Percentiles rank a stretch among this genome's conserved stretches.
These are phyloP conservation scores for Botryotinia globosa DNA, from an alignment of 2,329 filamentous ascomycete species.

Conservation along the genomic window DNA sequence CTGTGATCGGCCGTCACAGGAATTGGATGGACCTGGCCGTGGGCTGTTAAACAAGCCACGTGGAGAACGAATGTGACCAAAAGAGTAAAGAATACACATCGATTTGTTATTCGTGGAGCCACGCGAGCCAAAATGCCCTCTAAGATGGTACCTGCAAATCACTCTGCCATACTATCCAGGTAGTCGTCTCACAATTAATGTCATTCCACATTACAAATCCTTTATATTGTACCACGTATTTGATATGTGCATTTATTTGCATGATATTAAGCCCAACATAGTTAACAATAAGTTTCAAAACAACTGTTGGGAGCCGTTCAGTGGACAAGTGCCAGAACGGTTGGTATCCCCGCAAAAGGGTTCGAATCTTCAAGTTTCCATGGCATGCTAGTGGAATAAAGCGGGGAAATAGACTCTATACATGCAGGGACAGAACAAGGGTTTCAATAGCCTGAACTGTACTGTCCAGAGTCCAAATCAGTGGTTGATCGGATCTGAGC, in stretches of 20 bases:
- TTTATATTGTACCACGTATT: not conserved
- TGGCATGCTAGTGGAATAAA: not conserved
- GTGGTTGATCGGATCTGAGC: not conserved
- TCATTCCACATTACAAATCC: not conserved
- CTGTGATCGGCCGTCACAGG: not conserved
- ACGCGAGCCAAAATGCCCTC: not conserved
- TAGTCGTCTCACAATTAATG: not conserved
- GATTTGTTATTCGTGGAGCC: not conserved
- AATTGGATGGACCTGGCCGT: not conserved
- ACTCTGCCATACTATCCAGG: accelerated
- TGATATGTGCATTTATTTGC: not conserved
- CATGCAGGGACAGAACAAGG: not conserved
- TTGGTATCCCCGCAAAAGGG: not conserved
- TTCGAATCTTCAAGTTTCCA: not conserved
- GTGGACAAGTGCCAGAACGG: not conserved
- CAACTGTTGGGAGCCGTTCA: not conserved
- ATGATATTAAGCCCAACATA: not conserved
- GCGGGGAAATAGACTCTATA: not conserved
- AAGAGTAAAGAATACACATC: not conserved
- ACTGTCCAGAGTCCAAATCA: not conserved
- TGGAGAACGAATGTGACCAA: not conserved
- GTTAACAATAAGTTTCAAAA: not conserved
- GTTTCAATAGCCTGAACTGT: not conserved
- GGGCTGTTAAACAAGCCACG: not conserved
- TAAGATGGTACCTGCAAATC: not conserved